These are phyloP conservation scores for Schwanniomyces polymorphus DNA, from an alignment of 805 yeast genomes.

Conservation along the genomic window DNA sequence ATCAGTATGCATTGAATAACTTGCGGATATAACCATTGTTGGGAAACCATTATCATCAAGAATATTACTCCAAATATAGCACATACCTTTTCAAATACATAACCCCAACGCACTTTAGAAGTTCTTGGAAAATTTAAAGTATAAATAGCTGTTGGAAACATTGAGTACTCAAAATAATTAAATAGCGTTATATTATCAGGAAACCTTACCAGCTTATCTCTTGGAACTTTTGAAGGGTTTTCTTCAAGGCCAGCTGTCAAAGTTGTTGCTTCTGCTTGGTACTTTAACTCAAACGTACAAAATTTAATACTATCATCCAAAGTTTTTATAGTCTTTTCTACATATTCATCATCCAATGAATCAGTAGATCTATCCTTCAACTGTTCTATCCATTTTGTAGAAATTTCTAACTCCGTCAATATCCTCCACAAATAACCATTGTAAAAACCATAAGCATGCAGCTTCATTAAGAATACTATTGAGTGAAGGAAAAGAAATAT, in stretches of 20 bases:
- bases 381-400: slow-evolving; percentile 44
- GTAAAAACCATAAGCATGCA: slow-evolving; percentile 90
- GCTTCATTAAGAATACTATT: slow-evolving; percentile 87
- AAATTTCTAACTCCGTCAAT: slow-evolving; percentile 50
- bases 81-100: slow-evolving; percentile 63
- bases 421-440: slow-evolving; percentile 86
- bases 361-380: slow-evolving; percentile 26
- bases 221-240: slow-evolving; percentile 7
- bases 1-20: slow-evolving; percentile 60
- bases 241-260: slow-evolving; percentile 6
- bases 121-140: slow-evolving; percentile 84
- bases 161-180: slow-evolving; percentile 75
- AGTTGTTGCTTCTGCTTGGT: slow-evolving; percentile 45
- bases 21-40: slow-evolving; percentile 71
- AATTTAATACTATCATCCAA: slow-evolving; percentile 57
- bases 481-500: slow-evolving; percentile 84
- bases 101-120: slow-evolving; percentile 62
- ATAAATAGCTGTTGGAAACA: slow-evolving; percentile 89
- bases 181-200: slow-evolving; percentile 68
- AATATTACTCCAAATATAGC: slow-evolving; percentile 88
- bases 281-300: slow-evolving; percentile 68
- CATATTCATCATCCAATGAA: slow-evolving; percentile 20
- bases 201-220: slow-evolving; percentile 38
- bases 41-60: slow-evolving; percentile 80
- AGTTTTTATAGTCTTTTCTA: slow-evolving; percentile 22